phyloP scores from a whole-genome alignment of 345 rosid species.

The Eucalyptus victrix region DNA sequence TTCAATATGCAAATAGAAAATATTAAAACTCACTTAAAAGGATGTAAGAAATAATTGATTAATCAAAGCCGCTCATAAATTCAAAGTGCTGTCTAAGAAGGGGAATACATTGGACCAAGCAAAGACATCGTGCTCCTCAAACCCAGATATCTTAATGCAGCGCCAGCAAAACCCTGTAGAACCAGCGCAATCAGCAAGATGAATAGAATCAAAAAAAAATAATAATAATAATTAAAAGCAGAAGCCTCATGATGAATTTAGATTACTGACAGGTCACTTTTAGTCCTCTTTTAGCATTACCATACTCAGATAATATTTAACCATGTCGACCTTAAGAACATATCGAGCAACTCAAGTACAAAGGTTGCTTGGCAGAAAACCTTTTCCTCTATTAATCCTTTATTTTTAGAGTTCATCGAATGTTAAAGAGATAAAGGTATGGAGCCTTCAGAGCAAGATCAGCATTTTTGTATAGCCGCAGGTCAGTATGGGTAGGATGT shows the following conservation, averaged over 20 bases:
- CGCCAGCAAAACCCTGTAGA: slow-evolving; percentile 76
- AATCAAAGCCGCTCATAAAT: background rate
- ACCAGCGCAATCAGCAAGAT: background rate
- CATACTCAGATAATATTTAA: background rate
- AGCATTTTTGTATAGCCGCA: background rate
- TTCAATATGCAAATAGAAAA: background rate
- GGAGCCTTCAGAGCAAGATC: background rate
- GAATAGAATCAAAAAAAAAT: background rate
- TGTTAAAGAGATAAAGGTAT: background rate
- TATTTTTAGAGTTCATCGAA: background rate
- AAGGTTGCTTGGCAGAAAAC: background rate
- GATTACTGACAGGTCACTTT: background rate
- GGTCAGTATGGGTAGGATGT: background rate
- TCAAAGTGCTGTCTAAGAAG: background rate
- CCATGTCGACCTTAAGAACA: background rate
- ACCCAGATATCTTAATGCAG: slow-evolving; percentile 85
- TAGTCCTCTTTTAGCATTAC: background rate
- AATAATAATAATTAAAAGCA: background rate
- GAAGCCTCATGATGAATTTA: background rate
- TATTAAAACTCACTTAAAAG: background rate
- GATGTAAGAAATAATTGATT: background rate
- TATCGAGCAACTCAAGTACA: background rate
- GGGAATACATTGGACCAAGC: slow-evolving; percentile 71
- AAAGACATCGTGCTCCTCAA: slow-evolving; percentile 60
- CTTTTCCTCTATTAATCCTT: background rate